A percentile compares a stretch with the other conserved stretches of the same genome.
These are phyloP conservation scores for Artemisia tridentata DNA, from an alignment of 129 eudicot genomes.

Conservation along the genomic window DNA sequence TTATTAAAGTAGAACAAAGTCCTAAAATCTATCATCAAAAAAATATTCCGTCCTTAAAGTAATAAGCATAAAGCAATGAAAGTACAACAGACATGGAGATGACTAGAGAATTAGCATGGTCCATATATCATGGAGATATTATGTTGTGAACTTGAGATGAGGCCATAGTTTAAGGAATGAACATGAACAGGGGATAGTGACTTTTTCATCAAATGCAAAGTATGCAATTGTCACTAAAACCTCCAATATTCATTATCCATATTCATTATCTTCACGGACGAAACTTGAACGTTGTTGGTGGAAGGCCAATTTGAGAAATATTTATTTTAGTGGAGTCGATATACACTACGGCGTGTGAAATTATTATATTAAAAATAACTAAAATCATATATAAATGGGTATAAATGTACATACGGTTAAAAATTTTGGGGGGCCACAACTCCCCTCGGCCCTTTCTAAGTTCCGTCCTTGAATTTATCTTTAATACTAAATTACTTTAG, in stretches of 20 bases:
- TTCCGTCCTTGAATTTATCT: too few relatives aligned
- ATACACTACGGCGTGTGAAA: too few relatives aligned
- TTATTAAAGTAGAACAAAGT: not conserved
- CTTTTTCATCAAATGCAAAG: conserved; percentile 18
- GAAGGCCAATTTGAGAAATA: too few relatives aligned
- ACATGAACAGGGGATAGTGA: conserved; percentile 23
- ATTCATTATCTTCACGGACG: not conserved
- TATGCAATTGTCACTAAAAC: not conserved
- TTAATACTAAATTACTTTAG: too few relatives aligned
- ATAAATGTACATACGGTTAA: too few relatives aligned
- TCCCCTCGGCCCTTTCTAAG: too few relatives aligned
- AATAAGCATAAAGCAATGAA: conserved; percentile 3
- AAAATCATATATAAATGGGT: too few relatives aligned
- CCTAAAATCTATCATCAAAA: not conserved
- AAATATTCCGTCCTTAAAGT: conserved; percentile 12
- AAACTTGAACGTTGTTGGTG: too few relatives aligned
- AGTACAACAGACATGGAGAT: conserved; percentile 19
- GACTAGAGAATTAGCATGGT: conserved; percentile 20
- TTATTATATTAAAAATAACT: too few relatives aligned
- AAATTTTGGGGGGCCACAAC: too few relatives aligned
- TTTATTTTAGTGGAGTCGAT: too few relatives aligned
- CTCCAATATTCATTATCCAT: not conserved
- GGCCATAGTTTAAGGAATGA: conserved; percentile 20
- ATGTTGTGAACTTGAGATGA: conserved; percentile 3
- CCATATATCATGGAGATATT: conserved; percentile 21